These are phyloP conservation scores for Colletotrichum graminicola DNA, from an alignment of 2,329 filamentous ascomycete species.

Conservation along the genomic window DNA sequence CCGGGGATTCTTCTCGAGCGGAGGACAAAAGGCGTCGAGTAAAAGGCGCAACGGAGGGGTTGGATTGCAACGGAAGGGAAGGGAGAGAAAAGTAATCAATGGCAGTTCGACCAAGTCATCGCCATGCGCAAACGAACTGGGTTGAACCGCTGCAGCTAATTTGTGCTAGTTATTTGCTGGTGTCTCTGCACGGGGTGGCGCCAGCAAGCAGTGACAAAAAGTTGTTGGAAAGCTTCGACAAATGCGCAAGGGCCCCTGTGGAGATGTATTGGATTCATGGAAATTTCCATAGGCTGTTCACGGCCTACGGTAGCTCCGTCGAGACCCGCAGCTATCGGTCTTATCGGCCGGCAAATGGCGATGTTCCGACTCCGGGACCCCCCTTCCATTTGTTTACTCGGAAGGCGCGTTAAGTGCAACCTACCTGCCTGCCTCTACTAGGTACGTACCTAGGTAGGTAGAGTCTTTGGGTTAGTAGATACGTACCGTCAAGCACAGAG, in stretches of 20 bases:
- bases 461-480: no score
- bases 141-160: not conserved
- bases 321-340: conserved; percentile 38
- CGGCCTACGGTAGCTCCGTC: conserved; percentile 40
- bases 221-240: conserved; percentile 34
- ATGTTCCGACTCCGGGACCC: conserved; percentile 35
- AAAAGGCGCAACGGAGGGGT: not conserved
- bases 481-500: no score
- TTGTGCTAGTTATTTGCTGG: conserved; percentile 4
- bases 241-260: conserved; percentile 38
- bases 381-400: not conserved
- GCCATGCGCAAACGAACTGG: not conserved
- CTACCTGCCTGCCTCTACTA: no score
- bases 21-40: not conserved
- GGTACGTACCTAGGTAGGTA: no score
- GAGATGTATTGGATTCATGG: conserved; percentile 41
- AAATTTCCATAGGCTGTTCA: conserved; percentile 41
- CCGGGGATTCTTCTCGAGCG: not conserved
- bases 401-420: no score
- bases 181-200: conserved; percentile 22
- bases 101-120: not conserved
- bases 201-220: conserved; percentile 20
- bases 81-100: not conserved
- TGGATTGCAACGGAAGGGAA: not conserved
- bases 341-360: conserved; percentile 39